Base-by-base conservation (phyloP, 2,329 filamentous ascomycete genomes). In the Exophiala mesophila region DNA sequence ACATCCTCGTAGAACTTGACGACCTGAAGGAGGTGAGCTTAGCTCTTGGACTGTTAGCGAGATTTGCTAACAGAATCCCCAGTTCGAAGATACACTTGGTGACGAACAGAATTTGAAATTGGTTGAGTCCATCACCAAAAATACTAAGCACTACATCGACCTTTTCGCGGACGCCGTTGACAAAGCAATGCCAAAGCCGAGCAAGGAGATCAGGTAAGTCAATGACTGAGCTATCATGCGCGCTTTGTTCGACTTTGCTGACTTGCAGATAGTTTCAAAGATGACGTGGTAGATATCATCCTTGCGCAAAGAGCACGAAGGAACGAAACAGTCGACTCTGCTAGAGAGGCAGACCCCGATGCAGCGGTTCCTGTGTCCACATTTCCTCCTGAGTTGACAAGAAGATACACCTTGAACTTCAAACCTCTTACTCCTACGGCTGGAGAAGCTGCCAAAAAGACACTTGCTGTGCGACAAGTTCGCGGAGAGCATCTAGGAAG, bases 131-230 rank as follows among this genome's bases (percentile, higher is more conserved):
- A 85, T 98, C 57, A 86, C 92, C 68, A 77, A 75, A 55, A 98
- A 98, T 66, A 88, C 92, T 12, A 85, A 92, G 59, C 92, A 95
- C 64, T 98, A 98, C 61, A 82, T 97, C 54, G 92, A 98, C 59
- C 78, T 97, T 45, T 68, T 97, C 45, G 90, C 90, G 2, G 77
- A 84, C 53, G 92, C 92, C 5, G 82, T 96, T 32, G 92, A 98
- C 68, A 83, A 81, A 45, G 76, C 86, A 40, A 80, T 98, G 76
- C 92, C 92, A 1, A 72, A 77, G 49, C 83, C 89, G 29, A 84
- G 78, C 10, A 74, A 73, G 39, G 88, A 95, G 53, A 76, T 90
- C 54, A 89, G 78, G 78, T 88, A 74, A 55, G 78, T 60, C 16
- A 17, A 3, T n/a, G n/a, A n/a, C n/a, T n/a, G n/a, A n/a, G n/a